Conservation (phyloP, 352 stramenopile genomes). For the Globisporangium megalacanthum region DNA sequence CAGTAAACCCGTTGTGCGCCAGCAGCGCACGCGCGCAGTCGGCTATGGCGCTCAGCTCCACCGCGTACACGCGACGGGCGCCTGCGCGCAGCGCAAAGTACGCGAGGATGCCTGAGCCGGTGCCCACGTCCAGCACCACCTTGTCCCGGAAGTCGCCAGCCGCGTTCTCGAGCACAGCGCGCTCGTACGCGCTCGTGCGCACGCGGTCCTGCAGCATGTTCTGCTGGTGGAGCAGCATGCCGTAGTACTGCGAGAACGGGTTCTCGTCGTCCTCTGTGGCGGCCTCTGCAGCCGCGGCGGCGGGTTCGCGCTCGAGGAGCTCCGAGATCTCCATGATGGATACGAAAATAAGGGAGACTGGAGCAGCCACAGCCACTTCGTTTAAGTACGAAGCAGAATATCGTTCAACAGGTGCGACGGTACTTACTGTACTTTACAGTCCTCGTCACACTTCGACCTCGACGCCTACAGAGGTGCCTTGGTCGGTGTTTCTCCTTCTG, state of each 20-base stretch:
- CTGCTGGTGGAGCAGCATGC: constrained; percentile 97
- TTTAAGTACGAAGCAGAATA: no score
- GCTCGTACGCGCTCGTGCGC: constrained; percentile 98
- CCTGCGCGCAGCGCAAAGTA: constrained; percentile 98
- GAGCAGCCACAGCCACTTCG: no score
- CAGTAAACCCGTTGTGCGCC: constrained; percentile 90
- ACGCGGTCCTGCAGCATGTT: constrained; percentile 99
- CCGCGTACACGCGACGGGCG: constrained; percentile 91
- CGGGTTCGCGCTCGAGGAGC: neutral
- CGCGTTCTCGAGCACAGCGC: constrained; percentile 95
- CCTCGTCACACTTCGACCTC: neutral
- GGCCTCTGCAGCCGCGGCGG: neutral
- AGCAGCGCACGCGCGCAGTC: constrained; percentile 94
- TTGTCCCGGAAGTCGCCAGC: constrained; percentile 93
- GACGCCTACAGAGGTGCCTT: neutral
- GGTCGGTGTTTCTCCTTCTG: neutral
- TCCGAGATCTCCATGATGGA: no score
- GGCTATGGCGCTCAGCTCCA: constrained; percentile 98
- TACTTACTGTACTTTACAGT: neutral
- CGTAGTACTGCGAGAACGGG: constrained; percentile 94
- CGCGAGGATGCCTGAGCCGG: constrained; percentile 98
- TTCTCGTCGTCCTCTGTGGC: constrained; percentile 62
- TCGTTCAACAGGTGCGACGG: no score
- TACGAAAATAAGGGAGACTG: neutral
- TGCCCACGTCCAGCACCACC: constrained; percentile 99